phyloP scores from a whole-genome alignment of 2,329 filamentous ascomycete genomes.

The Bertia moriformis region DNA sequence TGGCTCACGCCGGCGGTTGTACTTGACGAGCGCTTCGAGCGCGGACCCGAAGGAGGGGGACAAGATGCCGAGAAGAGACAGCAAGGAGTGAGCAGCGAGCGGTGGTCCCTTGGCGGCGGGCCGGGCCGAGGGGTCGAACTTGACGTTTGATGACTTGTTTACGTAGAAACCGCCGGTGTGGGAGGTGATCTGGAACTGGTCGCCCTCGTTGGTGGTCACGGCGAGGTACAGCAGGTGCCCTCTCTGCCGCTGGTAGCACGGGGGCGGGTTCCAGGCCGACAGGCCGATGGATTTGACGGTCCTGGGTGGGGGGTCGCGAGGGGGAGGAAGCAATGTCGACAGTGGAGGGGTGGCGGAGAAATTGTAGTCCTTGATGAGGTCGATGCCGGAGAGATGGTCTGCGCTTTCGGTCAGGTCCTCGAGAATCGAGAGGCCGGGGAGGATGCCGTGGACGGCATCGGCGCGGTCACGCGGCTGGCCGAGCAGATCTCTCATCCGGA shows the following conservation, averaged over 20 bases:
- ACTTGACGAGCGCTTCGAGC: slow-evolving; percentile 69
- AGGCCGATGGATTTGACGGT: slow-evolving; percentile 79
- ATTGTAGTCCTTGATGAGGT: slow-evolving; percentile 55
- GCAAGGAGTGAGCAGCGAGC: slow-evolving; percentile 70
- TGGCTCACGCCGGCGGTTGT: slow-evolving; percentile 73
- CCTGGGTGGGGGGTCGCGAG: slow-evolving; percentile 60
- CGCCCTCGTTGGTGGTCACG: slow-evolving; percentile 81
- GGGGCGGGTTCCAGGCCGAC: slow-evolving; percentile 92
- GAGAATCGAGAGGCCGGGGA: slow-evolving; percentile 74
- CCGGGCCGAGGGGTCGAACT: slow-evolving; percentile 81
- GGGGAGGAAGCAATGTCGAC: slow-evolving; percentile 55
- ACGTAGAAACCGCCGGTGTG: slow-evolving; percentile 93
- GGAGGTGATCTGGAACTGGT: slow-evolving; percentile 84
- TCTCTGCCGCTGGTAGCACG: slow-evolving; percentile 76
- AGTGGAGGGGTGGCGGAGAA: slow-evolving; percentile 57
- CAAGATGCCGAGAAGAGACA: slow-evolving; percentile 62
- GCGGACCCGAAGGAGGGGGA: slow-evolving; percentile 70
- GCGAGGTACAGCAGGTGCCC: slow-evolving; percentile 86
- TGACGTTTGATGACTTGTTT: slow-evolving; percentile 88
- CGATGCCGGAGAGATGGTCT: slow-evolving; percentile 18
- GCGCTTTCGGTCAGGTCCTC: slow-evolving; percentile 51
- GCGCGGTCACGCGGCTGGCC: slow-evolving; percentile 80
- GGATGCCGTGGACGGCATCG: slow-evolving; percentile 72
- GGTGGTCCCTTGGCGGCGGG: slow-evolving; percentile 65
- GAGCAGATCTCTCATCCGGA: slow-evolving; percentile 81